Conservation (phyloP, 140 eudicot species). For the Erigeron philadelphicus region DNA sequence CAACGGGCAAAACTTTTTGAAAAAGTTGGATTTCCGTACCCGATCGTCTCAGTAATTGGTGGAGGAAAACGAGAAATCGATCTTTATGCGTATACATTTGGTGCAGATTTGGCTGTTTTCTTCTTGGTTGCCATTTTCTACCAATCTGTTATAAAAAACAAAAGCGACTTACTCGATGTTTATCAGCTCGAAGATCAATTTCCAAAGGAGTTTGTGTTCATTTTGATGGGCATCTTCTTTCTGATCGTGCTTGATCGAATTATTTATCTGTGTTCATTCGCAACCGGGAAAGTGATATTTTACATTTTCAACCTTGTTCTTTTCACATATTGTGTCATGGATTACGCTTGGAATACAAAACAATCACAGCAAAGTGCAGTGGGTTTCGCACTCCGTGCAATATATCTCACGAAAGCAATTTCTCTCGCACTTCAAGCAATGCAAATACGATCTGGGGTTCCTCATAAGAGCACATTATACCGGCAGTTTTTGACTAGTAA, state of each 20-base stretch:
- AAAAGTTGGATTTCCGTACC: constrained; percentile 53
- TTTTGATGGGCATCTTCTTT: constrained; percentile 62
- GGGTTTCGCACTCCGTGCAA: constrained; percentile 56
- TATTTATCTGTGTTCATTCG: constrained; percentile 57
- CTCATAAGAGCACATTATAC: constrained; percentile 60
- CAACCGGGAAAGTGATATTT: constrained; percentile 58
- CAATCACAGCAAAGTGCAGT: constrained; percentile 53
- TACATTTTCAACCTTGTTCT: constrained; percentile 52
- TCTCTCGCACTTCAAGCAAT: constrained; percentile 57
- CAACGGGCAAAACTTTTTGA: constrained; percentile 38
- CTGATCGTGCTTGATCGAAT: constrained; percentile 65
- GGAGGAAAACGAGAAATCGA: constrained; percentile 67
- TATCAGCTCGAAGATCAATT: constrained; percentile 76
- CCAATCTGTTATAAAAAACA: constrained; percentile 60
- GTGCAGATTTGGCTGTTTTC: constrained; percentile 65
- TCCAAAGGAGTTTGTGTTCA: constrained; percentile 62
- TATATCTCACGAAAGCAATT: constrained; percentile 50
- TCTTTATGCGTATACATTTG: constrained; percentile 58
- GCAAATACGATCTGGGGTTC: constrained; percentile 65
- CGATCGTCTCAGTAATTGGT: constrained; percentile 49
- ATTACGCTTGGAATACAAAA: constrained; percentile 55
- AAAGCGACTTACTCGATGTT: constrained; percentile 62
- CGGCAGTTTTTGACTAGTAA: constrained; percentile 57
- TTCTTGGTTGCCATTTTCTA: constrained; percentile 55
- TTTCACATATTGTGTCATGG: constrained; percentile 47